These are phyloP conservation scores for Exophiala spinifera DNA, from an alignment of 2,329 filamentous ascomycete species.

Conservation along the genomic window DNA sequence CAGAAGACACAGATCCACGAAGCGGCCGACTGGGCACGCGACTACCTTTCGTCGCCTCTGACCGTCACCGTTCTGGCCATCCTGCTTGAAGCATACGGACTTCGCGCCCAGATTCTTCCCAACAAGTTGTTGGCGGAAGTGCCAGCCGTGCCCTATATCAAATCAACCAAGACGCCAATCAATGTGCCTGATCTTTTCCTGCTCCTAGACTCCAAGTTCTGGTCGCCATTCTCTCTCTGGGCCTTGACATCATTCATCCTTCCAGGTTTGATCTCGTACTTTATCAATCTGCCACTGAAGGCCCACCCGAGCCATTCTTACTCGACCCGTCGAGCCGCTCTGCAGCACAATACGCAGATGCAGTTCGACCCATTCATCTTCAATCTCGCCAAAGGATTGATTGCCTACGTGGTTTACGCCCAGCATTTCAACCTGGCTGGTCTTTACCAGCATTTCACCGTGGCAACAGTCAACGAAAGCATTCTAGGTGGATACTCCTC, in stretches of 20 bases:
- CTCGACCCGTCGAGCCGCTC: conserved; percentile 38
- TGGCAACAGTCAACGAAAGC: conserved; percentile 38
- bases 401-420: conserved; percentile 77
- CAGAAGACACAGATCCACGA: conserved; percentile 61
- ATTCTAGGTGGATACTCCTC: conserved; percentile 41
- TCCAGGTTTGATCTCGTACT: conserved; percentile 74
- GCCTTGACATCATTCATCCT: conserved; percentile 66
- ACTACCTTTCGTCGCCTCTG: conserved; percentile 67
- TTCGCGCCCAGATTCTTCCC: conserved; percentile 69
- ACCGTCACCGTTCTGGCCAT: conserved; percentile 68
- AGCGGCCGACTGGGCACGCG: conserved; percentile 62
- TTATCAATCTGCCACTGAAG: conserved; percentile 76
- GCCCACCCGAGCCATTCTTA: conserved; percentile 32
- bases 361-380: conserved; percentile 81
- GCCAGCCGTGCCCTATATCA: conserved; percentile 57
- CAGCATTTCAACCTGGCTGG: conserved; percentile 43
- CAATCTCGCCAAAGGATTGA: conserved; percentile 80
- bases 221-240: conserved; percentile 79
- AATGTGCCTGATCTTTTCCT: conserved; percentile 80
- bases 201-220: conserved; percentile 69
- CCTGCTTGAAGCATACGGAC: conserved; percentile 65
- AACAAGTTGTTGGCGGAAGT: conserved; percentile 68
- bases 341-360: conserved; percentile 21
- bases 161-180: conserved; percentile 59
- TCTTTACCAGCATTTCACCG: conserved; percentile 36